phyloP scores from a whole-genome alignment of 768 basidiomycete species.

The Suillus lakei region DNA sequence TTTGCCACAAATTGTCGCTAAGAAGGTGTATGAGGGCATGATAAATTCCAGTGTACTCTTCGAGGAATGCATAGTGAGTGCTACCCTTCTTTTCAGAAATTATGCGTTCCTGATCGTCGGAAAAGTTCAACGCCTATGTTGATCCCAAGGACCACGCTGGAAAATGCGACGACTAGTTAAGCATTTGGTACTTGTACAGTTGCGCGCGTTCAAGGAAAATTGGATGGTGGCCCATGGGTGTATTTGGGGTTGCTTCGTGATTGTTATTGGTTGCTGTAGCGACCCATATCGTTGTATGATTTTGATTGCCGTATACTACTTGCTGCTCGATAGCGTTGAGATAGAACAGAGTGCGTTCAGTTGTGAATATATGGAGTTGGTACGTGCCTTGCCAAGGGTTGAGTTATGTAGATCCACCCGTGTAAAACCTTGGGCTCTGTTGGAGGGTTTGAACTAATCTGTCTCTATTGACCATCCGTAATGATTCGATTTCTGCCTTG shows the following conservation, averaged over 20 bases:
- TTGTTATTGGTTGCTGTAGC: too few relatives aligned
- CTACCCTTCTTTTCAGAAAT: too few relatives aligned
- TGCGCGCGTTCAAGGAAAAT: not conserved
- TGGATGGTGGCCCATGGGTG: too few relatives aligned
- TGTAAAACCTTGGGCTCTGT: too few relatives aligned
- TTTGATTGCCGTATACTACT: not conserved
- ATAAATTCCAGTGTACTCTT: conserved; percentile 27
- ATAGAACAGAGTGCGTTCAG: not conserved
- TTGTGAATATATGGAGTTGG: not conserved
- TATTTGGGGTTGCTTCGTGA: too few relatives aligned
- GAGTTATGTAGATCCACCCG: too few relatives aligned
- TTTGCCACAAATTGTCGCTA: conserved; percentile 28
- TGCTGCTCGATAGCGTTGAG: not conserved
- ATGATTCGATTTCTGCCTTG: too few relatives aligned
- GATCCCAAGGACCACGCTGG: not conserved
- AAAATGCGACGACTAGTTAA: not conserved
- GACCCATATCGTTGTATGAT: not conserved
- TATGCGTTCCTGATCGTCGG: not conserved
- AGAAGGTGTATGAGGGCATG: conserved; percentile 23
- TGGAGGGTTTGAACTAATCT: too few relatives aligned
- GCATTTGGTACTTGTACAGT: not conserved
- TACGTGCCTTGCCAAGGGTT: not conserved
- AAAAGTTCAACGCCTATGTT: not conserved
- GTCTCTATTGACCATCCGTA: too few relatives aligned
- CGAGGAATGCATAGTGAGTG: conserved; percentile 29